Conservation (phyloP, 2,329 filamentous ascomycete genomes). For the Cadophora malorum region DNA sequence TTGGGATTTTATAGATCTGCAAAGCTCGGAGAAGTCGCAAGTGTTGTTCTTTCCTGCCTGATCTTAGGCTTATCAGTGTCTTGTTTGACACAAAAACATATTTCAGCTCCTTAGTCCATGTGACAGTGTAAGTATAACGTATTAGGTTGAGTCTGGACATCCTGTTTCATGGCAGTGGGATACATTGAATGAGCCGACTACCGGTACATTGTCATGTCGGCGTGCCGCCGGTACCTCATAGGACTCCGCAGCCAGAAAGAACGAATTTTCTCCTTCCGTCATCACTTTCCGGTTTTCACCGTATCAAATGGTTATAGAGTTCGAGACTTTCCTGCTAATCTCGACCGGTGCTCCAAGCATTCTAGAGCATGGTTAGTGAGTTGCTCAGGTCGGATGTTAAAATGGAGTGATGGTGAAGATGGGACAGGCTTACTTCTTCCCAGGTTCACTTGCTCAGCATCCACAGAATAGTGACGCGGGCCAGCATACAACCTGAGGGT, state of each 20-base stretch:
- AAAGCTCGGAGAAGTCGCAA: too few species aligned
- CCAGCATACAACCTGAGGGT: constrained; percentile 57
- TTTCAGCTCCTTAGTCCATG: too few species aligned
- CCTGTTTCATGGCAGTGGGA: too few species aligned
- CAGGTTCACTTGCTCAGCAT: constrained; percentile 60
- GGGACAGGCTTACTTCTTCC: constrained; percentile 55
- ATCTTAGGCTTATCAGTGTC: too few species aligned
- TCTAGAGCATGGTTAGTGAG: constrained; percentile 38
- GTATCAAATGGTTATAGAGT: constrained; percentile 55
- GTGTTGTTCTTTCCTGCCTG: too few species aligned
- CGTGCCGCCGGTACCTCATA: too few species aligned
- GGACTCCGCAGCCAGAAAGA: background rate
- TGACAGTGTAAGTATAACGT: too few species aligned
- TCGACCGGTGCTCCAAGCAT: constrained; percentile 59
- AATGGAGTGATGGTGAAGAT: background rate
- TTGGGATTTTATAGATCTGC: too few species aligned
- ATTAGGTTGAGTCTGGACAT: too few species aligned
- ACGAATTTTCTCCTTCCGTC: background rate
- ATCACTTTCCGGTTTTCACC: background rate
- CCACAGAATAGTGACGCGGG: constrained; percentile 61
- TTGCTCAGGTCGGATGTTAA: background rate
- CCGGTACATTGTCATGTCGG: too few species aligned
- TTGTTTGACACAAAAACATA: too few species aligned
- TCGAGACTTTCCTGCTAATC: constrained; percentile 55
- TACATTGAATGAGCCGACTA: too few species aligned